A percentile compares a stretch with the other conserved stretches of the same genome.
These are phyloP conservation scores for Termitomyces sp. DNA, from an alignment of 768 basidiomycete species.

Conservation along the genomic window DNA sequence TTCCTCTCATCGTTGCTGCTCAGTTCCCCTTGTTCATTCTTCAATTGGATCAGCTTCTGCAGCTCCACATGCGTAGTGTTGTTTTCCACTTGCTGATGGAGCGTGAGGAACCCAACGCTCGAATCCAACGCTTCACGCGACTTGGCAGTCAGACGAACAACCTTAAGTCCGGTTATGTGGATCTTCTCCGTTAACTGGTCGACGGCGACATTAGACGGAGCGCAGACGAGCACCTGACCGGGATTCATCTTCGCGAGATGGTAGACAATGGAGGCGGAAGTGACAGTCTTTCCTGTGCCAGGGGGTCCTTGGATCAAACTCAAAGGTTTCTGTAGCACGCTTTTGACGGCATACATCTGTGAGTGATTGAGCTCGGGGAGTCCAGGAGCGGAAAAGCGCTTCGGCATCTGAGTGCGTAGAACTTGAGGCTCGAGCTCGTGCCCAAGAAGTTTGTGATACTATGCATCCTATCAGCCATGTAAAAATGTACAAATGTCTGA, in stretches of 20 bases:
- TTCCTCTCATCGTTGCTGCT: constrained; percentile 96
- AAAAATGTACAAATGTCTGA: background rate
- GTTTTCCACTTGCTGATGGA: constrained; percentile 97
- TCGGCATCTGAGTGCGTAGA: constrained; percentile 89
- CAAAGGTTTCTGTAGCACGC: constrained; percentile 95
- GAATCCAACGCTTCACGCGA: constrained; percentile 97
- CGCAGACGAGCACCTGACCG: constrained; percentile 97
- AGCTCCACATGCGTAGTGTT: constrained; percentile 94
- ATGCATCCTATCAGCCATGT: constrained; percentile 3
- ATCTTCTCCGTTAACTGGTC: constrained; percentile 99
- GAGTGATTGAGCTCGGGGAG: constrained; percentile 98
- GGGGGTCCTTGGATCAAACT: constrained; percentile 98
- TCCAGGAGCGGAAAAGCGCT: constrained; percentile 94
- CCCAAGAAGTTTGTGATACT: constrained; percentile 98
- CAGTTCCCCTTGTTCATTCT: constrained; percentile 96
- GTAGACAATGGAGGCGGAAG: constrained; percentile 97
- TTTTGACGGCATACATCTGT: constrained; percentile 99
- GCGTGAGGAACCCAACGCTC: constrained; percentile 88
- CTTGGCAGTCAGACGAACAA: constrained; percentile 96
- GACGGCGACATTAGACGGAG: constrained; percentile 98
- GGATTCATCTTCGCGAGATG: constrained; percentile 99
- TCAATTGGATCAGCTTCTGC: constrained; percentile 96
- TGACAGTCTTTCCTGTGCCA: constrained; percentile 98
- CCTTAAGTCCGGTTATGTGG: constrained; percentile 97
- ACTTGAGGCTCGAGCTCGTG: constrained; percentile 96